phyloP scores from a whole-genome alignment of 2,329 filamentous ascomycete genomes.

The Hymenoscyphus fraxineus region DNA sequence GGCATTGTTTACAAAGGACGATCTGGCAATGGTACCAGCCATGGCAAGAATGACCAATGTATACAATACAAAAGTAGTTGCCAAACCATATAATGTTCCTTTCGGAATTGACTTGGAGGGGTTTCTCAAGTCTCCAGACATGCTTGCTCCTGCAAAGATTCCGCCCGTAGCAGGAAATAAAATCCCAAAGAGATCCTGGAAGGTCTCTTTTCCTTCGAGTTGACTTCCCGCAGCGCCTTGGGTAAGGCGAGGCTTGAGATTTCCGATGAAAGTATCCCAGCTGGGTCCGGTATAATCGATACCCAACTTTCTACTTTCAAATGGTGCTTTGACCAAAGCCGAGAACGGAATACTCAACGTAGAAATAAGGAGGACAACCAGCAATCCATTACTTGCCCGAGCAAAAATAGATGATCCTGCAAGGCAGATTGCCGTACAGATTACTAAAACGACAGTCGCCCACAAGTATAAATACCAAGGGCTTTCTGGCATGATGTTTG shows the following conservation, averaged over 20 bases:
- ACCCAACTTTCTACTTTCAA: conserved; percentile 56
- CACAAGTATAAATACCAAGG: conserved; percentile 77
- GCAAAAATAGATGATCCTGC: conserved; percentile 78
- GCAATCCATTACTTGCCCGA: conserved; percentile 71
- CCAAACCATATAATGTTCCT: conserved; percentile 75
- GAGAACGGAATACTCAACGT: conserved; percentile 81
- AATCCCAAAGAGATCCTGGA: conserved; percentile 80
- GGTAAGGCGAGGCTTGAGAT: conserved; percentile 65
- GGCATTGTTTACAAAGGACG: conserved; percentile 62
- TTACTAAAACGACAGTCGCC: conserved; percentile 64
- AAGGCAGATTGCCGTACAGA: conserved; percentile 73
- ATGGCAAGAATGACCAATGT: conserved; percentile 73
- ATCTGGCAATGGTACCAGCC: conserved; percentile 70
- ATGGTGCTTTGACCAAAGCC: conserved; percentile 64
- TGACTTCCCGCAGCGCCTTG: conserved; percentile 59
- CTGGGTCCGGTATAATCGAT: conserved; percentile 78
- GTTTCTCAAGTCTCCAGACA: conserved; percentile 81
- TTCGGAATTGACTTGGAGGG: conserved; percentile 81
- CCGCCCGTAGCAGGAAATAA: conserved; percentile 66
- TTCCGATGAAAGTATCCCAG: conserved; percentile 65
- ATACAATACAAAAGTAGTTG: conserved; percentile 73
- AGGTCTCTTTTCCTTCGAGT: conserved; percentile 62
- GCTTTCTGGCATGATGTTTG: conserved; percentile 60
- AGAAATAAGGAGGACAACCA: conserved; percentile 66
- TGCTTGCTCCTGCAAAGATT: conserved; percentile 72